phyloP scores from a whole-genome alignment of 1,284 basidiomycete species.

The Phellopilus nigrolimitatus region DNA sequence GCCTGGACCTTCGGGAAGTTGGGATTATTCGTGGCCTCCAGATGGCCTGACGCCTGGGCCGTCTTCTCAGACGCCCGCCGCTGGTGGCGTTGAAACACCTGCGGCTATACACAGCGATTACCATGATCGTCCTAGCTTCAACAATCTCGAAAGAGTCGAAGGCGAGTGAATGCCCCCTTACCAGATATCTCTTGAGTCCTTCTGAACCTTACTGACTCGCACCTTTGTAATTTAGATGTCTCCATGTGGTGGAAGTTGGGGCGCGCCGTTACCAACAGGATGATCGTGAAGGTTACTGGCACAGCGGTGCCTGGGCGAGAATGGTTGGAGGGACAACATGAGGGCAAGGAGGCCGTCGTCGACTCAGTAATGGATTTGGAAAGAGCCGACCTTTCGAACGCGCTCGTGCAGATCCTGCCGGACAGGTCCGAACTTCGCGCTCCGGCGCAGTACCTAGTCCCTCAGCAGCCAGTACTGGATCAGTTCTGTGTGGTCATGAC shows the following conservation, averaged over 20 bases:
- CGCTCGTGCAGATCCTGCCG: slow-evolving; percentile 12
- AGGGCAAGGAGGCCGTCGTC: slow-evolving; percentile 8
- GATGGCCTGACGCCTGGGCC: not conserved
- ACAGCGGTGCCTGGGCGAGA: slow-evolving; percentile 10
- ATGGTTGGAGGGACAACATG: slow-evolving; percentile 14
- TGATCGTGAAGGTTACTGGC: slow-evolving; percentile 9
- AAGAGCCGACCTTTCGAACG: slow-evolving; percentile 9
- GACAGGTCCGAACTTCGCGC: slow-evolving; percentile 6
- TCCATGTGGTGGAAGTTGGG: slow-evolving; percentile 10
- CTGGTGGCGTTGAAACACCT: not conserved
- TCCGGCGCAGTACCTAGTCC: slow-evolving; percentile 12
- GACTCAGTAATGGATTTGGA: slow-evolving; percentile 3
- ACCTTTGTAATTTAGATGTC: not conserved
- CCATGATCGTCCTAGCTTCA: too few species aligned
- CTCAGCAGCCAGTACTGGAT: not conserved
- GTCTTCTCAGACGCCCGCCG: not conserved
- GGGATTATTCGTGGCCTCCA: not conserved
- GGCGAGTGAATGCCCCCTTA: too few species aligned
- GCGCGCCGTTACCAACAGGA: not conserved
- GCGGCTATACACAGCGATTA: too few species aligned
- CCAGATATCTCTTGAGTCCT: too few species aligned
- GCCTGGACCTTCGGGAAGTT: slow-evolving; percentile 5
- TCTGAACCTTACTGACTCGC: not conserved
- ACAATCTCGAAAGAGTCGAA: too few species aligned
- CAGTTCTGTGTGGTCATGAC: slow-evolving; percentile 8